Conservation (phyloP, 441 rosid genomes). For the Theobroma grandiflorum region DNA sequence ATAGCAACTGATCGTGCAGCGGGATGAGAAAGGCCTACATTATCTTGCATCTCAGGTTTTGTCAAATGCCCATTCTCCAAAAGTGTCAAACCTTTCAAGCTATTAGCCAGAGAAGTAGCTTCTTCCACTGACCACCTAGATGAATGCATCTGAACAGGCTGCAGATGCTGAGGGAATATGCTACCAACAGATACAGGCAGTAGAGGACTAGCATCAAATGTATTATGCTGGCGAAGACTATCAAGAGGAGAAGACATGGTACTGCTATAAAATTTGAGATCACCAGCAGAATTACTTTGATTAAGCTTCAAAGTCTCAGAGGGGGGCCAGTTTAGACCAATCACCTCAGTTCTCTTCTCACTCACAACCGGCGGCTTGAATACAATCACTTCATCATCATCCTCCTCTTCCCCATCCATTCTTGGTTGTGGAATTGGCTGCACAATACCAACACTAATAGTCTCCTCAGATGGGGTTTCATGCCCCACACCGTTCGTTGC, state of each 20-base stretch:
- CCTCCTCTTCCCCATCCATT: slow-evolving; percentile 68
- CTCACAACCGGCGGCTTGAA: slow-evolving; percentile 70
- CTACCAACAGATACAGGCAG: slow-evolving; percentile 50
- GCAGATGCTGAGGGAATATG: slow-evolving; percentile 50
- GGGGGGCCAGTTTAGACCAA: slow-evolving; percentile 44
- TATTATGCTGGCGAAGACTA: slow-evolving; percentile 45
- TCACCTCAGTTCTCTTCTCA: slow-evolving; percentile 62
- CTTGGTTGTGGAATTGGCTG: slow-evolving; percentile 46
- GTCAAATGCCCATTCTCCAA: slow-evolving; percentile 63
- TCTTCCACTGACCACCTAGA: slow-evolving; percentile 64
- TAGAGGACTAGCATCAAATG: slow-evolving; percentile 49
- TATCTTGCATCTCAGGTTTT: slow-evolving; percentile 63
- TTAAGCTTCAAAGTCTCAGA: slow-evolving; percentile 56
- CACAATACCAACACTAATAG: slow-evolving; percentile 35
- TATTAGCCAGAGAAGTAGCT: slow-evolving; percentile 57
- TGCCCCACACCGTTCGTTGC: slow-evolving; percentile 38
- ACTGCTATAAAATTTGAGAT: slow-evolving; percentile 50
- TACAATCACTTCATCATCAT: slow-evolving; percentile 93
- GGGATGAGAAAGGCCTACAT: slow-evolving; percentile 44
- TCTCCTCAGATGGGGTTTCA: slow-evolving; percentile 45
- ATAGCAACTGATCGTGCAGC: slow-evolving; percentile 41
- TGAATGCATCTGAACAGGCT: slow-evolving; percentile 53
- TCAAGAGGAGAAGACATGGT: slow-evolving; percentile 52
- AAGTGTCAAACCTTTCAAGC: slow-evolving; percentile 63
- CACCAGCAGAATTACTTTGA: slow-evolving; percentile 44